A percentile compares a stretch with the other conserved stretches of the same genome.
phyloP scores from a whole-genome alignment of 2,329 filamentous ascomycete genomes.

The Fusarium sp. region DNA sequence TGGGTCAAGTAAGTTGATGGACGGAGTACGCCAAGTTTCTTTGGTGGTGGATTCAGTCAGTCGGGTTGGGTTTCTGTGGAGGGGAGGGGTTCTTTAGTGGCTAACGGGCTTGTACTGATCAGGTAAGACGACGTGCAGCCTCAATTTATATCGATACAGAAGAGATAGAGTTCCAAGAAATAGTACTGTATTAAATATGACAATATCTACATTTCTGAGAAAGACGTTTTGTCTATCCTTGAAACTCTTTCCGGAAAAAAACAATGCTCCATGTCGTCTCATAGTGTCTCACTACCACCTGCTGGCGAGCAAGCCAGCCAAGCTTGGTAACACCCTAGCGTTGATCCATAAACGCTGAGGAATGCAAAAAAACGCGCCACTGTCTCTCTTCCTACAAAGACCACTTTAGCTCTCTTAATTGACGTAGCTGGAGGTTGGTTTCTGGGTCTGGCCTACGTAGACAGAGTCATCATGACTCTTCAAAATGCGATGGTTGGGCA shows the following conservation, averaged over 20 bases:
- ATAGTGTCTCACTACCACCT: conserved; percentile 28
- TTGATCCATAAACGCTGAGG: conserved; percentile 36
- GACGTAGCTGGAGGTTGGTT: conserved; percentile 33
- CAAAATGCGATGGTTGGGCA: conserved; percentile 16
- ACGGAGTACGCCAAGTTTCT: conserved; percentile 10
- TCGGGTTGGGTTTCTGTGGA: conserved; percentile 2
- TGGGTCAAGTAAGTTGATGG: conserved; percentile 12
- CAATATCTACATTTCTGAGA: conserved; percentile 28
- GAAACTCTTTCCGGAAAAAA: conserved; percentile 35
- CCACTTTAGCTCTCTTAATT: conserved; percentile 6
- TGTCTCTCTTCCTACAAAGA: conserved; percentile 11
- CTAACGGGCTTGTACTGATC: conserved; percentile 28
- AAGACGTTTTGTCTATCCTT: conserved; percentile 18
- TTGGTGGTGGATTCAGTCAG: conserved; percentile 19
- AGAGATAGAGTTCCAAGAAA: conserved; percentile 6
- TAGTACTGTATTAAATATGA: conserved; percentile 14
- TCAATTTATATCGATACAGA: conserved; percentile 6
- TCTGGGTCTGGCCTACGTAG: conserved; percentile 10
- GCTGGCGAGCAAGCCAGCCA: conserved; percentile 33
- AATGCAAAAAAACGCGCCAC: conserved; percentile 37
- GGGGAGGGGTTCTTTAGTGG: conserved; percentile 32
- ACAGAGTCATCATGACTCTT: conserved; percentile 5
- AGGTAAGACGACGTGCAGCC: conserved; percentile 27
- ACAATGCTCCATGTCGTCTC: conserved; percentile 17
- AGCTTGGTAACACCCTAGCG: conserved; percentile 35